These are phyloP conservation scores for Candolleomyces eurysporus DNA, from an alignment of 768 basidiomycete genomes.

Conservation along the genomic window DNA sequence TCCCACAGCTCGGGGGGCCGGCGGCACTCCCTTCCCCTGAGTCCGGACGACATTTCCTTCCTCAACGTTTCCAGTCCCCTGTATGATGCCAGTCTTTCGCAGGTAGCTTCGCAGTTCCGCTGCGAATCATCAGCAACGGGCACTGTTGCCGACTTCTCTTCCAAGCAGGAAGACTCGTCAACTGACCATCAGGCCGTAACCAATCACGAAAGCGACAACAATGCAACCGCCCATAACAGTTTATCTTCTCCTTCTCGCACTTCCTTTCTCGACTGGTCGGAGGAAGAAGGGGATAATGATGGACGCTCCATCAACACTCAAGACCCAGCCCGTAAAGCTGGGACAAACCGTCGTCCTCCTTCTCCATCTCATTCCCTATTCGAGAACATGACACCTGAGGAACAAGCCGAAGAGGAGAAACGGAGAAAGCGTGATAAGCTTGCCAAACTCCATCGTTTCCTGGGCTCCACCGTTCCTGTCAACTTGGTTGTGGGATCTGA, in stretches of 20 bases:
- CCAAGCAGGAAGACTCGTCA: constrained; percentile 12
- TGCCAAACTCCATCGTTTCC: constrained; percentile 79
- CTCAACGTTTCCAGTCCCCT: constrained; percentile 23
- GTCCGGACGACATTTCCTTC: constrained; percentile 44
- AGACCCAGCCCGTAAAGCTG: constrained; percentile 16
- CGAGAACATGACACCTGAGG: constrained; percentile 49
- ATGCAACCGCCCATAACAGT: constrained; percentile 14
- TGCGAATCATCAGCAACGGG: not conserved
- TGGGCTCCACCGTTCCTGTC: constrained; percentile 77
- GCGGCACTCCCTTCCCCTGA: constrained; percentile 56
- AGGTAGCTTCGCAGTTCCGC: constrained; percentile 10
- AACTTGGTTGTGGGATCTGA: constrained; percentile 59
- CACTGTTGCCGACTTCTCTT: not conserved
- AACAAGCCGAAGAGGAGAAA: constrained; percentile 58
- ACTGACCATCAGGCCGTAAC: constrained; percentile 13
- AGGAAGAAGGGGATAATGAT: constrained; percentile 47
- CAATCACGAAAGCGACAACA: not conserved
- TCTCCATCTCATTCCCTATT: constrained; percentile 46
- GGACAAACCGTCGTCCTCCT: constrained; percentile 30
- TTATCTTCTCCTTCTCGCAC: constrained; percentile 28
- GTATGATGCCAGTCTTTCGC: constrained; percentile 13
- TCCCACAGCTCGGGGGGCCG: constrained; percentile 28
- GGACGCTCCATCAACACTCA: constrained; percentile 28
- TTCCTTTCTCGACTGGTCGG: constrained; percentile 70
- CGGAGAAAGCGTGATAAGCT: constrained; percentile 72